These are phyloP conservation scores for Fusarium circinatum DNA, from an alignment of 2,329 filamentous ascomycete genomes.

Conservation along the genomic window DNA sequence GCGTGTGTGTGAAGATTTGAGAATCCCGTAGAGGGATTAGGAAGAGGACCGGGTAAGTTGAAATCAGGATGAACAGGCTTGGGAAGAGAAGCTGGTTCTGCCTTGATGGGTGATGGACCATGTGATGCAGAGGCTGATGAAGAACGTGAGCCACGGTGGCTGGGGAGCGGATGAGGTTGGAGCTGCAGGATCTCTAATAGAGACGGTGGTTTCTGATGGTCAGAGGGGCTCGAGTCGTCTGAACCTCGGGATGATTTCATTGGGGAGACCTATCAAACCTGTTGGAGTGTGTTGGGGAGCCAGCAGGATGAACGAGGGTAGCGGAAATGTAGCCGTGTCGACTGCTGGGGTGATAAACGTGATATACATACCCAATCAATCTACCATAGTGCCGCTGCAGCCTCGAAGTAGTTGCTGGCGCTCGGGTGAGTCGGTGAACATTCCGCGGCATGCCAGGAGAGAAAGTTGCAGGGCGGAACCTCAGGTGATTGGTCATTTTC, in stretches of 20 bases:
- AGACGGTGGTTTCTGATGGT: neutral
- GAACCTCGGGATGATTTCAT: neutral
- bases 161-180: neutral
- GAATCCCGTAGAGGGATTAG: neutral
- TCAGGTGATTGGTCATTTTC: neutral
- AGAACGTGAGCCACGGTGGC: neutral
- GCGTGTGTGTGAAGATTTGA: neutral
- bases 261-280: neutral
- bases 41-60: neutral
- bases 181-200: neutral
- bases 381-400: neutral
- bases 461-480: neutral
- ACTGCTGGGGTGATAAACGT: neutral
- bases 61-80: neutral
- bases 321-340: neutral
- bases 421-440: rapidly evolving
- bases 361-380: neutral
- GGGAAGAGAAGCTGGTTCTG: neutral
- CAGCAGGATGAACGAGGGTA: no score
- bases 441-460: neutral
- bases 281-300: no score
- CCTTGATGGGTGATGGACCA: neutral
- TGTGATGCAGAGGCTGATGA: neutral
- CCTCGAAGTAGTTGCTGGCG: neutral
- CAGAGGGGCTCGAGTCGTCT: neutral